Evolutionary conservation across 75 land plant genomes (phyloP), one percentile per base, ranked within the genome.

Genomic region (Adiantum capillusveneris): DNA sequence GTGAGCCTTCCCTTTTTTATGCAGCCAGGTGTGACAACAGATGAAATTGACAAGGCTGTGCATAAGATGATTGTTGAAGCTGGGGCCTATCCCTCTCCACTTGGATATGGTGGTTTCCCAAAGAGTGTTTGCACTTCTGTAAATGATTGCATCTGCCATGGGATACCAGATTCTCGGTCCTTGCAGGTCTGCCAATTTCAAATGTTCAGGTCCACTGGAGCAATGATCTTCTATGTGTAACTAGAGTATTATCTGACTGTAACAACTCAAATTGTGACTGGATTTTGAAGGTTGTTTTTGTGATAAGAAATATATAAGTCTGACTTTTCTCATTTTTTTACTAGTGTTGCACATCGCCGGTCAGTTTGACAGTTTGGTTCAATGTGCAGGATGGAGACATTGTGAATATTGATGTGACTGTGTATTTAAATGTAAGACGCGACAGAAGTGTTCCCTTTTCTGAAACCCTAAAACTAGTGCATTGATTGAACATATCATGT

Each of bases 21-120:
- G 71, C 97, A 95, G 99, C 97, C 99, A 90, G 99, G 99, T 52
- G 64, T 79, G 41, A 95, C 69, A 26, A 95, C 99, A 17, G 97
- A 95, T 75, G 97, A 95, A 60, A 95, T 95, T 62, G 99, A 95
- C 57, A 72, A 83, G 72, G 97, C 86, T 22, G 99, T 95, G n/a
- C 99, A 95, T 57, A 75, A 95, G 60, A 95, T 95, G 99, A 90
- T 90, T 56, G 79, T 95, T 43, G 89, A 90, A 45, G 95, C 89
- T 65, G 97, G 97, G 27, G 99, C 99, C n/a, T 95, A 95, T 65
- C 99, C 99, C 17, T 95, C 99, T 39, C 99, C 99, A 70, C 92
- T 95, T 50, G 86, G 93, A 39, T 95, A 95, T 80, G 88, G 92
- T 39, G 86, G 89, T 7, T 95, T 90, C 57, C 99, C 97, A 31